Evolutionary conservation across 163 green algal species (phyloP).

Genomic region (Scenedesmus sp.): DNA sequence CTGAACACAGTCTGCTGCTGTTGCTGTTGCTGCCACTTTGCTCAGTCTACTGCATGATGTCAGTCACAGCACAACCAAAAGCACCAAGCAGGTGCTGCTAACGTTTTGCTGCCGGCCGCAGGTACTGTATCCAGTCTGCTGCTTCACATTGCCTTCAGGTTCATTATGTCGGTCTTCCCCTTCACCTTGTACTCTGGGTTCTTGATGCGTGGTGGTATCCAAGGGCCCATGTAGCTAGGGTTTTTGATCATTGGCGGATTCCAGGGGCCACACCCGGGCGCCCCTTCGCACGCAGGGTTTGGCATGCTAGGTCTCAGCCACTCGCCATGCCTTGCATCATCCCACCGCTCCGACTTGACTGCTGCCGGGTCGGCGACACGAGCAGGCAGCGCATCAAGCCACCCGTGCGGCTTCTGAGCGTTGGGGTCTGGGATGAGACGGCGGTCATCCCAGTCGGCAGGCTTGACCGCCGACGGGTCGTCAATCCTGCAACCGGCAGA

Average conservation of each 20-base stretch:
- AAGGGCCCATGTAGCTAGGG: constrained; percentile 75
- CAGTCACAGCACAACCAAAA: too few relatives aligned
- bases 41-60: too few relatives aligned
- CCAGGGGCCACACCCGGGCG: constrained; percentile 90
- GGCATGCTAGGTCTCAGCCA: constrained; percentile 80
- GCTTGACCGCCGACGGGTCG: constrained; percentile 91
- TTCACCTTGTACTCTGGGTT: constrained; percentile 95
- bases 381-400: constrained; percentile 90
- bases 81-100: too few relatives aligned
- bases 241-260: constrained; percentile 81
- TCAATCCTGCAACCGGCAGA: constrained; percentile 76
- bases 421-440: constrained; percentile 77
- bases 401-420: constrained; percentile 89
- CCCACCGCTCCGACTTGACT: constrained; percentile 85
- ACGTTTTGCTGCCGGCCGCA: too few relatives aligned
- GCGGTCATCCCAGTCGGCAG: constrained; percentile 91
- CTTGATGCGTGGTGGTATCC: constrained; percentile 84
- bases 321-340: constrained; percentile 92
- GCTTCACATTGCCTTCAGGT: too few relatives aligned
- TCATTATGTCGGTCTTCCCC: too few relatives aligned
- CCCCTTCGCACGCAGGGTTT: constrained; percentile 87
- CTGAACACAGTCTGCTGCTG: too few relatives aligned
- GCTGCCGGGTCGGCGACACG: constrained; percentile 88
- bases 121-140: too few relatives aligned
- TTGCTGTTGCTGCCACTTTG: too few relatives aligned